Conservation (phyloP, 495 filamentous ascomycete species). For the Aspergillus diversus region DNA sequence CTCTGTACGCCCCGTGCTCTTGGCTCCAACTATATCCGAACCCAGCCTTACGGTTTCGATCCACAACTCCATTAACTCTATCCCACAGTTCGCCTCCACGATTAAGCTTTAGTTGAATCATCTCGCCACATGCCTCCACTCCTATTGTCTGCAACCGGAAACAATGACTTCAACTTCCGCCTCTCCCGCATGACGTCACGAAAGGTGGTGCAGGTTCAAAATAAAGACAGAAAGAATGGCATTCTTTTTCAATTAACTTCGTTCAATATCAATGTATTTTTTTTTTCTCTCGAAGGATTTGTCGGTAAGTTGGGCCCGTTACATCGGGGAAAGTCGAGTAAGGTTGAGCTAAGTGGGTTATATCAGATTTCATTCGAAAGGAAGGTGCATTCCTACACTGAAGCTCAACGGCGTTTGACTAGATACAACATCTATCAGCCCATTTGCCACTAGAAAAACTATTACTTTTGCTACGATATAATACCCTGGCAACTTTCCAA, state of each 20-base stretch:
- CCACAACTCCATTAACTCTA: no score
- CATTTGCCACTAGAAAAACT: not conserved
- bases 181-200: conserved; percentile 31
- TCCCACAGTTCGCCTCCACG: no score
- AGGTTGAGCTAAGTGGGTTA: not conserved
- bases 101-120: not conserved
- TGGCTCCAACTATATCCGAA: no score
- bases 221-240: conserved; percentile 12
- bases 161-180: conserved; percentile 29
- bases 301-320: not conserved
- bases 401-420: not conserved
- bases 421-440: not conserved
- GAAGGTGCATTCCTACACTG: conserved; percentile 13
- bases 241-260: not conserved
- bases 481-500: not conserved
- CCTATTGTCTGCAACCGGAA: conserved; percentile 9
- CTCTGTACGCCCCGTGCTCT: no score
- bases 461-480: not conserved
- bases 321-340: not conserved
- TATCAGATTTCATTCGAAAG: not conserved
- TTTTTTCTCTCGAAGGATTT: no score
- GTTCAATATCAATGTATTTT: no score
- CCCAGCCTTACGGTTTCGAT: no score
- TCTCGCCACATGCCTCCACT: not conserved
- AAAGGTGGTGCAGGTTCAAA: not conserved